Conservation (phyloP, 140 eudicot species). For the Senecio squalidus region DNA sequence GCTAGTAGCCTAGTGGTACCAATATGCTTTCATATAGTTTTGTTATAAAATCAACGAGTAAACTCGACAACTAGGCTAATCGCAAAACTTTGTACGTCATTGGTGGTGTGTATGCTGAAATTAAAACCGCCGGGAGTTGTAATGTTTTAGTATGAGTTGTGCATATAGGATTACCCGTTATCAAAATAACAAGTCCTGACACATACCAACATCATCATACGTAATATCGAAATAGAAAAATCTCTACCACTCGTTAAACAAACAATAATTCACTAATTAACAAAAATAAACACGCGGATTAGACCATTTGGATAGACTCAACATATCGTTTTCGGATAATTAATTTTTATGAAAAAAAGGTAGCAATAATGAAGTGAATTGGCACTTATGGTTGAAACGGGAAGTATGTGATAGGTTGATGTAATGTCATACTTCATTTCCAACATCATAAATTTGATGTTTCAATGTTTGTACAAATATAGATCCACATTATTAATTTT, state of each 20-base stretch:
- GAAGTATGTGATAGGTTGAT: slow-evolving; percentile 5
- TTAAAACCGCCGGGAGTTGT: too few species aligned
- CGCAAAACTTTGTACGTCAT: too few species aligned
- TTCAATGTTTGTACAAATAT: neutral
- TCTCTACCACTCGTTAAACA: neutral
- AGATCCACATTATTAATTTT: too few species aligned
- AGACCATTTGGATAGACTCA: neutral
- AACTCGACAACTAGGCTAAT: too few species aligned
- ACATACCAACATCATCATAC: neutral
- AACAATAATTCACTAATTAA: neutral
- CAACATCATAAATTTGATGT: neutral
- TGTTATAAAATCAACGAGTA: too few species aligned
- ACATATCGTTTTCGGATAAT: neutral
- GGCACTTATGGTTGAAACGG: neutral
- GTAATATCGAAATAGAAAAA: neutral
- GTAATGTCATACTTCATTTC: slow-evolving; percentile 10
- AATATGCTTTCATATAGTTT: slow-evolving; percentile 15
- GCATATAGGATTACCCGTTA: too few species aligned
- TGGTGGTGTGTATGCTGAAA: too few species aligned
- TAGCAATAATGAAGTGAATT: slow-evolving; percentile 2
- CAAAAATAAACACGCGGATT: neutral
- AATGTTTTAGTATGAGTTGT: too few species aligned
- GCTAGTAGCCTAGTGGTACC: neutral
- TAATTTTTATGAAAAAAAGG: neutral
- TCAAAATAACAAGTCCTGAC: too few species aligned